Evolutionary conservation across 73 alveolate species (phyloP).

Genomic region (Paramecium sonneborni): DNA sequence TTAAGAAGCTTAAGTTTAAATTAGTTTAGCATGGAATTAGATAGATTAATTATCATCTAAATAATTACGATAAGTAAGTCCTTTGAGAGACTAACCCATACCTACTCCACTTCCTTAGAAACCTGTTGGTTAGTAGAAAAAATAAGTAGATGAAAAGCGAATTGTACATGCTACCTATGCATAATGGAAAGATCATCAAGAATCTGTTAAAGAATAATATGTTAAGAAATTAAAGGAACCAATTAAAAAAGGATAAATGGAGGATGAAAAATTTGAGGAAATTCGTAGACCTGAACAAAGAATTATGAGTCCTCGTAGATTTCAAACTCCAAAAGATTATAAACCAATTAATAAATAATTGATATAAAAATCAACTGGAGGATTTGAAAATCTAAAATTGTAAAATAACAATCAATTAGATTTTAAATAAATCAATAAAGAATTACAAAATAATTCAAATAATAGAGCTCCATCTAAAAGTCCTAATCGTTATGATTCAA

Average conservation of each 20-base stretch:
- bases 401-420: background rate
- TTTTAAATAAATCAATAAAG: background rate
- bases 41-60: background rate
- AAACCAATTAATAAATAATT: background rate
- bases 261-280: slow-evolving; percentile 1
- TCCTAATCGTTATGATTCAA: background rate
- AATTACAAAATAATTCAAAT: background rate
- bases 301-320: slow-evolving; percentile 38
- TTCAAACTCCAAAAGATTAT: slow-evolving; percentile 4
- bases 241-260: background rate
- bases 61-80: background rate
- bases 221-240: slow-evolving; percentile 38
- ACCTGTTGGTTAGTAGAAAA: background rate
- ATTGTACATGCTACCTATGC: slow-evolving; percentile 23
- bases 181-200: slow-evolving; percentile 33
- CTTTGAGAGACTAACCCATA: background rate
- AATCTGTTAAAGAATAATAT: background rate
- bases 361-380: background rate
- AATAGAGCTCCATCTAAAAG: slow-evolving; percentile 28
- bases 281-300: background rate
- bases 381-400: background rate
- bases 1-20: background rate
- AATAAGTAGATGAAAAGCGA: slow-evolving; percentile 16
- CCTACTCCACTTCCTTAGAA: background rate
- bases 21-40: slow-evolving; percentile 14